Evolutionary conservation across 257 asterid species (phyloP).

Genomic region (Coffea canephora): DNA sequence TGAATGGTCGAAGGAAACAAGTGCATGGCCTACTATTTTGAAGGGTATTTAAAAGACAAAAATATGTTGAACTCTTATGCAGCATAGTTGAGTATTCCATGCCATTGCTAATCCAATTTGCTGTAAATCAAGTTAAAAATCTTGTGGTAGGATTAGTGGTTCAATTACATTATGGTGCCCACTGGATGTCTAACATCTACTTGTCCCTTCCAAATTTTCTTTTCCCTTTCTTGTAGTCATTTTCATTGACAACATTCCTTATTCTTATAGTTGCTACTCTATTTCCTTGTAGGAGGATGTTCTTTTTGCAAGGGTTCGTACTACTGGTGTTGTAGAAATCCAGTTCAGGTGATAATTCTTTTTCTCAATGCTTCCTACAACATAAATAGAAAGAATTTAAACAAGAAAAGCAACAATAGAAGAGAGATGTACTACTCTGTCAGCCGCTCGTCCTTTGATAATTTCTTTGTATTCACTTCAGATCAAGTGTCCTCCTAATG

Average conservation of each 20-base stretch:
- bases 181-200: background rate
- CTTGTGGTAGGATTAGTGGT: background rate
- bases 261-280: constrained; percentile 11
- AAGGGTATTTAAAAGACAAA: background rate
- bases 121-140: background rate
- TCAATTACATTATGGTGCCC: background rate
- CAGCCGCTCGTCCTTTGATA: background rate
- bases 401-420: background rate
- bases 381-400: too few species aligned
- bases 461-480: background rate
- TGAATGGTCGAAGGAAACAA: background rate
- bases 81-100: background rate
- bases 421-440: background rate
- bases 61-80: background rate
- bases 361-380: background rate
- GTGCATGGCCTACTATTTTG: background rate
- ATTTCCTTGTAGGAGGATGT: constrained; percentile 80
- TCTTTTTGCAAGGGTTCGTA: constrained; percentile 96
- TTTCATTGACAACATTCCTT: background rate
- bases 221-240: background rate
- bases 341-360: constrained; percentile 83
- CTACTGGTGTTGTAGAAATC: constrained; percentile 97
- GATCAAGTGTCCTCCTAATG: background rate
- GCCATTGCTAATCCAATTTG: background rate
- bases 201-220: background rate